Evolutionary conservation across 192 early-diverging fungal genomes (phyloP).

Genomic region (Phlyctochytrium bullatum): DNA sequence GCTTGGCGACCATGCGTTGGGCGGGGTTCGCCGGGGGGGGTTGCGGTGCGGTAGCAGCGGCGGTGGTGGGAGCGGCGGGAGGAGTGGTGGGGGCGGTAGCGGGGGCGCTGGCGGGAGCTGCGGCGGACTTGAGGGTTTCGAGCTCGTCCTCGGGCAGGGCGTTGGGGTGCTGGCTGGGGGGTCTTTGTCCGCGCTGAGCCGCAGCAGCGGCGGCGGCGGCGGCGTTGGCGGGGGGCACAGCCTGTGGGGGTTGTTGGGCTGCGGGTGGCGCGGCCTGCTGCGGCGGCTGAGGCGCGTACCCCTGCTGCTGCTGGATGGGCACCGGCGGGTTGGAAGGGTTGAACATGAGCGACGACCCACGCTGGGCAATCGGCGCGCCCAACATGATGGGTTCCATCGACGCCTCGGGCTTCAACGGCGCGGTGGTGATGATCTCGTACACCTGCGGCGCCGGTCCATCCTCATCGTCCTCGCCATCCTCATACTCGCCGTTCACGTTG

Average conservation of each 20-base stretch:
- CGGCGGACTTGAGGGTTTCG: background rate
- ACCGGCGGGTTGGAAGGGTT: background rate
- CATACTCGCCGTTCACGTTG: conserved; percentile 5
- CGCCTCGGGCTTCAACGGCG: conserved; percentile 1
- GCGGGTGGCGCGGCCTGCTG: background rate
- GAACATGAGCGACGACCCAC: background rate
- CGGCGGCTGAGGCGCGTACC: background rate
- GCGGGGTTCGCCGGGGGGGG: background rate
- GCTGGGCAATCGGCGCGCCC: background rate
- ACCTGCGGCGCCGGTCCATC: conserved; percentile 9
- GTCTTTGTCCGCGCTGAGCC: background rate
- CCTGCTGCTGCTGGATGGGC: background rate
- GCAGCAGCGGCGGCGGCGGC: background rate
- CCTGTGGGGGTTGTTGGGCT: background rate
- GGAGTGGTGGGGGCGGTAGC: background rate
- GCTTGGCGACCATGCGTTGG: background rate
- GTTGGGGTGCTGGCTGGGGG: conserved; percentile 1
- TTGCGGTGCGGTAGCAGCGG: too few species aligned
- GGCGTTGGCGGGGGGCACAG: background rate
- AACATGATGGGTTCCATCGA: background rate
- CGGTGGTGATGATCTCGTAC: conserved; percentile 1
- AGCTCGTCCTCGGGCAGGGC: background rate
- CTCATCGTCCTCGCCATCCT: conserved; percentile 14
- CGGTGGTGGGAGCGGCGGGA: background rate
- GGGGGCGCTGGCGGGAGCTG: background rate